These are phyloP conservation scores for Cnidoscolus chayamansa DNA, from an alignment of 441 rosid species.

Conservation along the genomic window DNA sequence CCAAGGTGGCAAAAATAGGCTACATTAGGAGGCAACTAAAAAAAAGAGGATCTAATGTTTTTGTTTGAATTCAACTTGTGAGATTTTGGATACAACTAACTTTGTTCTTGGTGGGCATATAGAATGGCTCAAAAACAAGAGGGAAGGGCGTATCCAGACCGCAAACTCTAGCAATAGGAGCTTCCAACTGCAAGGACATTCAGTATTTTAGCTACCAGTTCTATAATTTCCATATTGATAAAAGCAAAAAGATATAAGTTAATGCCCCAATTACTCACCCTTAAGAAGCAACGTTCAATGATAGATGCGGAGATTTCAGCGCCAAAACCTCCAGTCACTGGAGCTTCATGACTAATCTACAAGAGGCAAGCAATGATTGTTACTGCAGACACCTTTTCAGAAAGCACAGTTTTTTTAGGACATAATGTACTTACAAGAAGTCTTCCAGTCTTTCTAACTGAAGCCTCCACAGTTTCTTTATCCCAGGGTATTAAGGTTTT, in stretches of 20 bases:
- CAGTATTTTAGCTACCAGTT: background rate
- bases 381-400: conserved; percentile 1
- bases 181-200: conserved; percentile 64
- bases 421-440: conserved; percentile 55
- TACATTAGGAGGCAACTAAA: background rate
- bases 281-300: conserved; percentile 75
- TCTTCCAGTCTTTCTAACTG: conserved; percentile 82
- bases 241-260: background rate
- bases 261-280: conserved; percentile 40
- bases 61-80: background rate
- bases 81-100: conserved; percentile 23
- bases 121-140: conserved; percentile 87
- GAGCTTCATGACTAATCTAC: conserved; percentile 95
- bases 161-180: conserved; percentile 81
- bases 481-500: conserved; percentile 92
- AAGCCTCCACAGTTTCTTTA: conserved; percentile 82
- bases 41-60: background rate
- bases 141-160: conserved; percentile 95
- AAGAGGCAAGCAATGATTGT: conserved; percentile 20
- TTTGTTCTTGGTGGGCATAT: conserved; percentile 88
- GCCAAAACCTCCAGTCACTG: conserved; percentile 95
- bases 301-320: conserved; percentile 91
- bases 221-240: background rate
- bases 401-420: background rate
- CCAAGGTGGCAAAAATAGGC: conserved; percentile 3